Conservation (phyloP, 192 early-diverging fungal genomes). For the Backusella psychrophila region DNA sequence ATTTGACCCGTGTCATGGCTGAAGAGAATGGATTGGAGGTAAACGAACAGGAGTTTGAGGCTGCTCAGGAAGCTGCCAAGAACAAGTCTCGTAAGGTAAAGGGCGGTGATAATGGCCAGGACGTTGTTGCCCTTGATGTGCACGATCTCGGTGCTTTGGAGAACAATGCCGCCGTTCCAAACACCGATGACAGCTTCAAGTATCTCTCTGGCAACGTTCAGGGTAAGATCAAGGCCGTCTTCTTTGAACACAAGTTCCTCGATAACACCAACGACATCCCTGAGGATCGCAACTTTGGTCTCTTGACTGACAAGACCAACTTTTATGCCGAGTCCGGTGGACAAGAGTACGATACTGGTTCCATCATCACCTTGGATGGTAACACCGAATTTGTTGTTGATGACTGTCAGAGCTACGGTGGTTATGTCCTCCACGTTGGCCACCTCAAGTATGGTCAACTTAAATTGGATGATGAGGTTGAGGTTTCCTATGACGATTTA, state of each 20-base stretch:
- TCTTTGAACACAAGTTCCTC: slow-evolving; percentile 50
- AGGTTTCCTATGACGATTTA: slow-evolving; percentile 83
- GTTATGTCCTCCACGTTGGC: slow-evolving; percentile 95
- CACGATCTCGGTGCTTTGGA: slow-evolving; percentile 89
- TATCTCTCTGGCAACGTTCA: slow-evolving; percentile 68
- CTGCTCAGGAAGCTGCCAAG: slow-evolving; percentile 76
- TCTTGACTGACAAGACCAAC: slow-evolving; percentile 93
- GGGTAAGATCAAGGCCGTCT: slow-evolving; percentile 81
- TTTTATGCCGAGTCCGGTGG: slow-evolving; percentile 98
- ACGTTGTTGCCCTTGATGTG: slow-evolving; percentile 80
- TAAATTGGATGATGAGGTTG: slow-evolving; percentile 64
- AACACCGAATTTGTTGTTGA: slow-evolving; percentile 88
- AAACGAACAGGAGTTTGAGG: slow-evolving; percentile 81
- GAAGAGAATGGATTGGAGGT: slow-evolving; percentile 88
- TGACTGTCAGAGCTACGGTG: slow-evolving; percentile 90
- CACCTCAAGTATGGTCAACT: slow-evolving; percentile 89
- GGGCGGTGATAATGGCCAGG: slow-evolving; percentile 49
- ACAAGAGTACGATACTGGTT: slow-evolving; percentile 92
- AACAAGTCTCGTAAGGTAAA: slow-evolving; percentile 63
- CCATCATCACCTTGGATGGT: slow-evolving; percentile 78
- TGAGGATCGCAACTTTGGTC: slow-evolving; percentile 66
- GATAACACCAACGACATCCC: slow-evolving; percentile 51
- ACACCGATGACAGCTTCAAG: slow-evolving; percentile 87
- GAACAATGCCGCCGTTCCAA: slow-evolving; percentile 63
- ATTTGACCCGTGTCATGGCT: slow-evolving; percentile 97